Evolutionary conservation across 108 stramenopile genomes (phyloP), one percentile per base, ranked within the genome.

Genomic region (Seminavis robusta): DNA sequence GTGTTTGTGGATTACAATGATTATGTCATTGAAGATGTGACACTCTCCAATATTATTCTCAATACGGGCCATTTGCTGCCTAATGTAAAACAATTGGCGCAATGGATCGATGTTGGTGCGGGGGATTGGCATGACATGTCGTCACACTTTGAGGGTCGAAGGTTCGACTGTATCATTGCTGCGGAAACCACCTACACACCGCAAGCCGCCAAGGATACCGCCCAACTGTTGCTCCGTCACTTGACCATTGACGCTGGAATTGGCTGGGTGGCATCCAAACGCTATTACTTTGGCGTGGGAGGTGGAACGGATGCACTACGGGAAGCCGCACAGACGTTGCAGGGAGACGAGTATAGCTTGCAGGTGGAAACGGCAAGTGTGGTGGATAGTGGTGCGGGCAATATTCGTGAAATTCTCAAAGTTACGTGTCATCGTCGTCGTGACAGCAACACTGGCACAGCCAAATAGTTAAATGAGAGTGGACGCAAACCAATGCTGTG

Each of bases 241-340:
- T 48, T 92, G 46, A 75, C 67, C 47, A 33, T 66, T 11, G 59
- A 65, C 13, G 58, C 51, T 46, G 90, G 90, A 20, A 46, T 80
- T 21, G 90, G 78, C 8, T 69, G 73, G 6, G 76, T 92, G 21
- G 84, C 86, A 32, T 82, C 80, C 3, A 92, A 92, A 63, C 77
- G 90, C 1, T 92, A 84, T 46, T 92, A 92, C 74, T 92, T 92
- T 70, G 90, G 90, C 29, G 82, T 88, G 0, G 86, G 90, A 40
- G 90, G 90, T 24, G 90, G 90, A 9, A 69, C 83, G 1, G 80
- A 84, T 64, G 66, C 61, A 8, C 83, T 83, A 32, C 19, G 37
- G 4, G 48, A 48, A 33, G 69, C 73, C 9, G 13, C 54, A 13
- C 30, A 47, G 11, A 40, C 26, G 26, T 21, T 40, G 27, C n/a